Evolutionary conservation across 2,329 filamentous ascomycete species (phyloP).

Genomic region (Alternaria gaisen): DNA sequence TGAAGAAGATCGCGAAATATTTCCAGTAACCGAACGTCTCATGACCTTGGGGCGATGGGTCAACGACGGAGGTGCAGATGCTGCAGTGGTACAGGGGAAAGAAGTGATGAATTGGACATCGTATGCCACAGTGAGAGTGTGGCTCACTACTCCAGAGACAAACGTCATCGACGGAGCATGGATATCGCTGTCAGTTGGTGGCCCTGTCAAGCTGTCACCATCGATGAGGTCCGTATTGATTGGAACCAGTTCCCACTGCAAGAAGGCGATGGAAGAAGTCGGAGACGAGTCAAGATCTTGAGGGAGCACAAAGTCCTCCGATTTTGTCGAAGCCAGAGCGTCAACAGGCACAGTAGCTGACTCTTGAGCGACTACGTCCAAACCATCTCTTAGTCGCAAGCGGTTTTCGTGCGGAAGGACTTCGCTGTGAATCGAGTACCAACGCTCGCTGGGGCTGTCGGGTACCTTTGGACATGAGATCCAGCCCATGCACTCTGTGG

Average conservation of each 20-base stretch:
- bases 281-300: slow-evolving; percentile 39
- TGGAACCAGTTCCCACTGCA: slow-evolving; percentile 40
- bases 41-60: slow-evolving; percentile 32
- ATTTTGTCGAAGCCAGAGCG: slow-evolving; percentile 25
- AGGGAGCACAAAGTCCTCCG: slow-evolving; percentile 52
- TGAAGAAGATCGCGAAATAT: slow-evolving; percentile 44
- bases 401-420: slow-evolving; percentile 43
- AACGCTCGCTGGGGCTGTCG: slow-evolving; percentile 54
- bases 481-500: slow-evolving; percentile 65
- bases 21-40: slow-evolving; percentile 33
- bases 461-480: slow-evolving; percentile 56
- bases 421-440: slow-evolving; percentile 59
- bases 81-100: slow-evolving; percentile 61
- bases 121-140: slow-evolving; percentile 54
- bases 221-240: slow-evolving; percentile 36
- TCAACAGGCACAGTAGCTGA: slow-evolving; percentile 49
- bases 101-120: slow-evolving; percentile 65
- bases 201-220: slow-evolving; percentile 25
- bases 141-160: slow-evolving; percentile 20
- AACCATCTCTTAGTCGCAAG: slow-evolving; percentile 49
- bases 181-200: slow-evolving; percentile 31
- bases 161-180: slow-evolving; percentile 49
- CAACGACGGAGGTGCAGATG: slow-evolving; percentile 25
- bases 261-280: slow-evolving; percentile 30
- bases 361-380: slow-evolving; percentile 43